phyloP scores from a whole-genome alignment of 1,284 basidiomycete species.

The Trametes versicolor region DNA sequence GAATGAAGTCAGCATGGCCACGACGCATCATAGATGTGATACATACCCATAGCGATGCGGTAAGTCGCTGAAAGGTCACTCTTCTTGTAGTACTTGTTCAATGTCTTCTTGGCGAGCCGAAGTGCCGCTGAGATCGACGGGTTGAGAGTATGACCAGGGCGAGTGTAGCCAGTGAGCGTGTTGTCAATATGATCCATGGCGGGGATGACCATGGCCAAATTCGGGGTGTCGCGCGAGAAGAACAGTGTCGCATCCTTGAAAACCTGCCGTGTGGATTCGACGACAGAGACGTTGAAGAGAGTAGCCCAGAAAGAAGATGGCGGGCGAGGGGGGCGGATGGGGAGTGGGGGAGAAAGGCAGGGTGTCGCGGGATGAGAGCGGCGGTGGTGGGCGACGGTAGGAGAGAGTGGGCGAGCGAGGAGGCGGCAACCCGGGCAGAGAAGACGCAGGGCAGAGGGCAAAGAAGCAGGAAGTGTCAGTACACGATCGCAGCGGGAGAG shows the following conservation, averaged over 20 bases:
- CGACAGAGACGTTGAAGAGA: neutral
- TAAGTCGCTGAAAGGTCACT: constrained; percentile 1
- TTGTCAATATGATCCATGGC: constrained; percentile 45
- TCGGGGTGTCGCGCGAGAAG: constrained; percentile 42
- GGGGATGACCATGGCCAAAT: constrained; percentile 45
- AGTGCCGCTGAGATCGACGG: constrained; percentile 19
- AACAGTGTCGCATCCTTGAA: constrained; percentile 40
- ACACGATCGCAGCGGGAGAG: neutral
- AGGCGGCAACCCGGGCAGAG: neutral
- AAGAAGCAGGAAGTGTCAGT: too few species aligned
- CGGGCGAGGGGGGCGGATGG: neutral
- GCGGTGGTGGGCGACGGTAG: neutral
- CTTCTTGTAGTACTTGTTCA: constrained; percentile 1
- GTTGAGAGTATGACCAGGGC: constrained; percentile 42
- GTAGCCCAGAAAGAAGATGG: neutral
- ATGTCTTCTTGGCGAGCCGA: neutral
- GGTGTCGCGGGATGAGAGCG: neutral
- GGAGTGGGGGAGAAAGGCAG: neutral
- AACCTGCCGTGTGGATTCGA: constrained; percentile 20
- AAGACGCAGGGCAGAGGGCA: too few species aligned
- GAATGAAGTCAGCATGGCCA: constrained; percentile 5
- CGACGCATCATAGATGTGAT: constrained; percentile 1
- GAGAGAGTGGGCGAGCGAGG: neutral
- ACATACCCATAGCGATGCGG: constrained; percentile 3
- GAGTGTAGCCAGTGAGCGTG: constrained; percentile 28